A percentile compares a stretch with the other conserved stretches of the same genome.
Conservation (phyloP, 1,139 yeast species). For the Petasospora fabianii region DNA sequence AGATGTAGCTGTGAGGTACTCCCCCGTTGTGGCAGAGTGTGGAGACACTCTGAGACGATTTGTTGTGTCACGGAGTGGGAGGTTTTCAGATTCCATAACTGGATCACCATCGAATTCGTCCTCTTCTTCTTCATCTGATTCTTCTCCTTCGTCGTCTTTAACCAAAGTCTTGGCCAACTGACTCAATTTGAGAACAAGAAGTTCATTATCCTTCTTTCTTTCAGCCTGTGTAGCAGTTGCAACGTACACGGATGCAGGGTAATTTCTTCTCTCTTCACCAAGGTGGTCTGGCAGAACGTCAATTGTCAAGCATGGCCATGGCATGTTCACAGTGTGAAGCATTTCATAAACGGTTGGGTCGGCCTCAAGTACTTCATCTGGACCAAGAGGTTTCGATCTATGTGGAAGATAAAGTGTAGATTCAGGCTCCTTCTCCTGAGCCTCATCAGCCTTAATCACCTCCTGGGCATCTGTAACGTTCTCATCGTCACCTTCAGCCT, state of each 20-base stretch:
- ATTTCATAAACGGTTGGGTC: slow-evolving; percentile 95
- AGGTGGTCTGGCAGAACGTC: slow-evolving; percentile 83
- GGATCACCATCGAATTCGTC: slow-evolving; percentile 76
- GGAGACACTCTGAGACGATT: slow-evolving; percentile 88
- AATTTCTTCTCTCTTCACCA: slow-evolving; percentile 84
- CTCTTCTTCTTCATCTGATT: slow-evolving; percentile 66
- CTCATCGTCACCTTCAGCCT: slow-evolving; percentile 49
- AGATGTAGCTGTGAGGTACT: slow-evolving; percentile 84
- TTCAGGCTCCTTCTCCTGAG: slow-evolving; percentile 30
- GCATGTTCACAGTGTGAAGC: slow-evolving; percentile 90
- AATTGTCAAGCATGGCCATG: slow-evolving; percentile 95
- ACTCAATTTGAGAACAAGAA: slow-evolving; percentile 78
- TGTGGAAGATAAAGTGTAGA: slow-evolving; percentile 75
- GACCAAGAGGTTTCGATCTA: slow-evolving; percentile 83
- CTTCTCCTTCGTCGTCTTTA: slow-evolving; percentile 70
- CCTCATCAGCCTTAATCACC: slow-evolving; percentile 33
- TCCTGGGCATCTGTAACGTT: slow-evolving; percentile 35
- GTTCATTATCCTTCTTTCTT: slow-evolving; percentile 80
- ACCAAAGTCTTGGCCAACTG: slow-evolving; percentile 81
- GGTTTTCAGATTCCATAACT: slow-evolving; percentile 74
- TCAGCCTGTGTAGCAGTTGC: slow-evolving; percentile 96
- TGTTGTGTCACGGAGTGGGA: slow-evolving; percentile 79
- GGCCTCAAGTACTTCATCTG: slow-evolving; percentile 94
- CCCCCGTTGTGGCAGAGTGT: slow-evolving; percentile 69
- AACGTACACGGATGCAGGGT: slow-evolving; percentile 82